Percentiles rank a stretch among this genome's conserved stretches.
Conservation (phyloP, 2,329 filamentous ascomycete genomes). For the Chrysosphaeria jannelii region DNA sequence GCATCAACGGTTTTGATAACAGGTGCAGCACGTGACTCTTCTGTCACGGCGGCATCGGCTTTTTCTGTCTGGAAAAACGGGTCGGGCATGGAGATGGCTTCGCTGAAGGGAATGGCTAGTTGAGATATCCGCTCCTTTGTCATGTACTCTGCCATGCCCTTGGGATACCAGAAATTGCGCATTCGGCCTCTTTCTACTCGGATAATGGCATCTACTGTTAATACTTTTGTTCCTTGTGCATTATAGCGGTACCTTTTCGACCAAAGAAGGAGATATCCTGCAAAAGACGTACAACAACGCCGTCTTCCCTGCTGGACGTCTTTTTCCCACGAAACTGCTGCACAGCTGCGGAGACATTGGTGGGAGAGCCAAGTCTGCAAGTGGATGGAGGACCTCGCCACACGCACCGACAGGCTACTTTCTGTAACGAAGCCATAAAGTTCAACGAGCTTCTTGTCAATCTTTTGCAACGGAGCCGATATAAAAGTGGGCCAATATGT, state of each 20-base stretch:
- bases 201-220: constrained; percentile 8
- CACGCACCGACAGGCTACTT: constrained; percentile 3
- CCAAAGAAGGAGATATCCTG: constrained; percentile 12
- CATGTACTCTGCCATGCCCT: constrained; percentile 10
- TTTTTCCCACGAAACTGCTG: constrained; percentile 9
- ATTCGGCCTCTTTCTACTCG: constrained; percentile 9
- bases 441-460: too few species aligned
- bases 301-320: constrained; percentile 10
- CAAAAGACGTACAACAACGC: constrained; percentile 14
- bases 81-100: constrained; percentile 8
- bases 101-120: constrained; percentile 7
- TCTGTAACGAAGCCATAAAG: constrained; percentile 2
- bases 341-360: not conserved
- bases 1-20: constrained; percentile 7
- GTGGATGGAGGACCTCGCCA: constrained; percentile 2
- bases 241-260: constrained; percentile 9
- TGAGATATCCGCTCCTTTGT: constrained; percentile 7
- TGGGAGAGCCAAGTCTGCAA: not conserved
- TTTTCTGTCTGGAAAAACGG: constrained; percentile 5
- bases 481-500: too few species aligned
- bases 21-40: not conserved
- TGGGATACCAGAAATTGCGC: constrained; percentile 10
- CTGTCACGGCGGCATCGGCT: not conserved
- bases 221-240: constrained; percentile 1
- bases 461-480: too few species aligned